Percentiles rank a stretch among this genome's conserved stretches.
Evolutionary conservation across 208 protist species (phyloP).

Genomic region (Leptomonas pyrrhocoris): DNA sequence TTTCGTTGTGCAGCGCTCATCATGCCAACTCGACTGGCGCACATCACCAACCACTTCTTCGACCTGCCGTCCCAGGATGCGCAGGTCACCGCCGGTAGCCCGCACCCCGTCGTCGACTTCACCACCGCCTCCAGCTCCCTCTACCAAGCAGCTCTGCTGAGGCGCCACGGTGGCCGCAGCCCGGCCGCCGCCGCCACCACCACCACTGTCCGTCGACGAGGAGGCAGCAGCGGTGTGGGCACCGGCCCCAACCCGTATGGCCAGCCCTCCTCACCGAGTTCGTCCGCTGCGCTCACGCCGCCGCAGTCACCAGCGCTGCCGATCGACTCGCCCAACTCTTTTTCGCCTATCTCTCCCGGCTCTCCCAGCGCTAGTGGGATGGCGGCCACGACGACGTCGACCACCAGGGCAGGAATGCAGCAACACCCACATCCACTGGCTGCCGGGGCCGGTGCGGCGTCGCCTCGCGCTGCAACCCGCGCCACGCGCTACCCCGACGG

Average conservation of each 20-base stretch:
- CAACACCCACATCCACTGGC: not conserved
- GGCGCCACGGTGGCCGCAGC: slow-evolving; percentile 9
- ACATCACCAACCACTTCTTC: slow-evolving; percentile 39
- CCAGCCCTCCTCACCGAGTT: slow-evolving; percentile 15
- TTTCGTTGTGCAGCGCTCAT: not conserved
- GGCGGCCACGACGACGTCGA: not conserved
- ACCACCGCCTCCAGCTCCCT: slow-evolving; percentile 15
- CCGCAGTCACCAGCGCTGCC: slow-evolving; percentile 19
- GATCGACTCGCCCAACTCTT: not conserved
- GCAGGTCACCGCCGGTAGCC: not conserved
- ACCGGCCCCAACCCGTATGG: not conserved
- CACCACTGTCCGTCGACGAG: slow-evolving; percentile 1
- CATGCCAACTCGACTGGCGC: slow-evolving; percentile 27
- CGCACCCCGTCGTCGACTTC: slow-evolving; percentile 11
- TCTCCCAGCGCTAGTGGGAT: not conserved
- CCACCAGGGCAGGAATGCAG: not conserved
- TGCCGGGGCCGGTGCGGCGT: too few relatives aligned
- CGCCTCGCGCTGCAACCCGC: not conserved
- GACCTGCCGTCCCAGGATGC: slow-evolving; percentile 22
- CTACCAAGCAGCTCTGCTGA: slow-evolving; percentile 9
- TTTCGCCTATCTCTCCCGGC: slow-evolving; percentile 1
- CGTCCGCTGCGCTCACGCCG: slow-evolving; percentile 20
- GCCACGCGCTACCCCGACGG: not conserved
- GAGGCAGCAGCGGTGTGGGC: not conserved
- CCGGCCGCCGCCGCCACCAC: not conserved